Conservation (phyloP, 2,329 filamentous ascomycete species). For the Phoma sp. region DNA sequence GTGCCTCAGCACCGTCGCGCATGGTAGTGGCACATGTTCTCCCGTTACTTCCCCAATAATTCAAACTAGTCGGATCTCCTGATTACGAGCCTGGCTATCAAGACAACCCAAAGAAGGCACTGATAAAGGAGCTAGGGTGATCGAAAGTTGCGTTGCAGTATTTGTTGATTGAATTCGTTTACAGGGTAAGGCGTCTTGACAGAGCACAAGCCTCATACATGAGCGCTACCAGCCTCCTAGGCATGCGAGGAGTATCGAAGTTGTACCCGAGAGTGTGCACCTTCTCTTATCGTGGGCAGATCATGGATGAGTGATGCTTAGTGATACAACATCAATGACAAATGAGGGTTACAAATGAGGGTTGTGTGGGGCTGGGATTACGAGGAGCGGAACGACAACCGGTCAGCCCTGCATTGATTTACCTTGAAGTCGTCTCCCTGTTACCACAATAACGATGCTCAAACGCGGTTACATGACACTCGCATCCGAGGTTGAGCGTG, state of each 20-base stretch:
- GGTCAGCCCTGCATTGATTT: neutral
- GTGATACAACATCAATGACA: constrained; percentile 16
- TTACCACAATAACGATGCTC: no score
- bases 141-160: neutral
- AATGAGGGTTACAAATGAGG: no score
- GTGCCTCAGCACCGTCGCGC: neutral
- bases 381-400: constrained; percentile 2
- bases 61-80: no score
- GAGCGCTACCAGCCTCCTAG: neutral
- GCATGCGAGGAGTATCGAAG: neutral
- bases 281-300: neutral
- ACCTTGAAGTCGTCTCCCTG: neutral
- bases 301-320: constrained; percentile 16
- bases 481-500: no score
- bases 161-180: neutral
- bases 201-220: neutral
- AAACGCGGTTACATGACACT: no score
- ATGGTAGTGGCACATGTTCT: constrained; percentile 3
- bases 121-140: neutral
- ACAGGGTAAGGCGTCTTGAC: no score
- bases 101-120: neutral
- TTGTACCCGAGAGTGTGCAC: neutral
- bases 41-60: neutral
- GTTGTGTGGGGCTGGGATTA: neutral
- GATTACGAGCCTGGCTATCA: no score